Evolutionary conservation across 305 asterid genomes (phyloP).

Genomic region (Fraxinus paxiana): DNA sequence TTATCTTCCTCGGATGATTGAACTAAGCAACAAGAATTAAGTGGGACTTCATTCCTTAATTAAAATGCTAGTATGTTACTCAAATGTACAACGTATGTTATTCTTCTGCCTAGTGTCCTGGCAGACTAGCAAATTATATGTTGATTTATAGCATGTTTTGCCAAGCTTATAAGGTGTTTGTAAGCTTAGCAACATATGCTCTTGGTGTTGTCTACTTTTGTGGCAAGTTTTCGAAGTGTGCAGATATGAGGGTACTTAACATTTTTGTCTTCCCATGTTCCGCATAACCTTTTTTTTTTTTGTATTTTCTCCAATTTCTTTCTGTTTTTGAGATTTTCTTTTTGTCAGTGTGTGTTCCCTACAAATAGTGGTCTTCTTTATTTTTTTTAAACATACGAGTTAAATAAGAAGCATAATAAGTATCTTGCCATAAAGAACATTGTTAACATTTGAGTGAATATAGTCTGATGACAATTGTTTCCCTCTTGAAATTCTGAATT

Average conservation of each 20-base stretch:
- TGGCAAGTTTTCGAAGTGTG: background rate
- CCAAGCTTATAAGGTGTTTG: background rate
- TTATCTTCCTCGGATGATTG: background rate
- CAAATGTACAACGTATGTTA: background rate
- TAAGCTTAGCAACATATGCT: background rate
- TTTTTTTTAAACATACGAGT: background rate
- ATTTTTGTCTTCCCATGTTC: background rate
- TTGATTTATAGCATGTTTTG: background rate
- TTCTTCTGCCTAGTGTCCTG: background rate
- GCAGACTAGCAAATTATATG: background rate
- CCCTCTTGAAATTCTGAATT: background rate
- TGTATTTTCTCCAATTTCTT: background rate
- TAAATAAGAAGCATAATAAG: conserved; percentile 7
- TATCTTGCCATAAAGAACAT: conserved; percentile 5
- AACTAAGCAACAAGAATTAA: background rate
- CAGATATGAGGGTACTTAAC: background rate
- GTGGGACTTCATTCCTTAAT: background rate
- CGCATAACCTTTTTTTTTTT: background rate
- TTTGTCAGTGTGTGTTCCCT: background rate
- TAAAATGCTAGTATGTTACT: background rate
- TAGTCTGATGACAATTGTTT: background rate
- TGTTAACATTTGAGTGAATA: background rate
- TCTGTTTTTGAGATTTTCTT: background rate
- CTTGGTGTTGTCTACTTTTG: background rate
- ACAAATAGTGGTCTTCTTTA: background rate